Percentiles rank a stretch among this genome's conserved stretches.
phyloP scores from a whole-genome alignment of 192 early-diverging fungal species.

The Gamsiella multidivaricata region DNA sequence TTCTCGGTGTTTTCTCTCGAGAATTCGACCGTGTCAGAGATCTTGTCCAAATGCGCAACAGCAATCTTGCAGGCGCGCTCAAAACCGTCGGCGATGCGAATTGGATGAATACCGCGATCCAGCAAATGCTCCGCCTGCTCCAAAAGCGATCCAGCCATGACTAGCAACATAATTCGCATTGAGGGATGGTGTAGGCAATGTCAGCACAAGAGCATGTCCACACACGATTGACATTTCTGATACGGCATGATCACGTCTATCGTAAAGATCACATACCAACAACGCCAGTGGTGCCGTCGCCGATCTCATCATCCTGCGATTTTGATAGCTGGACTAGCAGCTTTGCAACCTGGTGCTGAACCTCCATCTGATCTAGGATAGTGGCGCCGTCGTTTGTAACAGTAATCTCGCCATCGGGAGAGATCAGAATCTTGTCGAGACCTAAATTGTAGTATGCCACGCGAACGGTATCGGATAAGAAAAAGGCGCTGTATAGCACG shows the following conservation, averaged over 20 bases:
- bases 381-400: slow-evolving; percentile 99
- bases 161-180: slow-evolving; percentile 49
- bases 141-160: slow-evolving; percentile 96
- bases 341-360: slow-evolving; percentile 99
- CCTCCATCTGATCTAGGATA: slow-evolving; percentile 97
- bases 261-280: slow-evolving; percentile 92
- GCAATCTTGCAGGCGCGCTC: slow-evolving; percentile 96
- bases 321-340: slow-evolving; percentile 98
- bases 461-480: no score
- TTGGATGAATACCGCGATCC: slow-evolving; percentile 98
- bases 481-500: no score
- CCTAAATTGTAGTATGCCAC: slow-evolving; percentile 60
- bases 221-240: no score
- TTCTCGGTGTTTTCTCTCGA: slow-evolving; percentile 83
- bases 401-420: slow-evolving; percentile 99
- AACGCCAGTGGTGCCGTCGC: slow-evolving; percentile 99
- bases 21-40: slow-evolving; percentile 93
- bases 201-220: no score
- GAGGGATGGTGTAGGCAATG: no score
- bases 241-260: no score
- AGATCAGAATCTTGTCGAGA: slow-evolving; percentile 99
- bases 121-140: slow-evolving; percentile 97
- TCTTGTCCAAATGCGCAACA: slow-evolving; percentile 89
- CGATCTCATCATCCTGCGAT: slow-evolving; percentile 99
- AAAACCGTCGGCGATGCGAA: slow-evolving; percentile 99